Evolutionary conservation across 768 basidiomycete genomes (phyloP).

Genomic region (Lactifluus subvellereus): DNA sequence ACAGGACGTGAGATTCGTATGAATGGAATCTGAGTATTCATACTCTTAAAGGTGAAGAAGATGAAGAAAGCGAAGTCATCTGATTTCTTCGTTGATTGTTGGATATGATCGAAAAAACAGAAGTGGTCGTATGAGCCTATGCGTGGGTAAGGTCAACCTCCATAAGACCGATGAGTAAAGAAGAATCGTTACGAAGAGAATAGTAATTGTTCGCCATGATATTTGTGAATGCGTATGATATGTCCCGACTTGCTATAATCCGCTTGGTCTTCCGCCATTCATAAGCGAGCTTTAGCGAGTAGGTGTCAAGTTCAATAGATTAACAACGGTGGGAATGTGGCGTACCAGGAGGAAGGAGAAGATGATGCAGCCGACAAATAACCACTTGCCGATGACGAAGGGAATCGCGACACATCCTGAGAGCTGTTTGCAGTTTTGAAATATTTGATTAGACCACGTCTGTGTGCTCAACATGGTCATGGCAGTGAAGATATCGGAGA

Average conservation of each 20-base stretch:
- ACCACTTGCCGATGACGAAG: conserved; percentile 87
- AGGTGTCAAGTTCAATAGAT: neutral
- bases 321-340: neutral
- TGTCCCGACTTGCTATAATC: conserved; percentile 93
- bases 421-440: conserved; percentile 56
- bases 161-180: neutral
- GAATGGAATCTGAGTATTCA: conserved; percentile 27
- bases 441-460: conserved; percentile 89
- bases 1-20: conserved; percentile 1
- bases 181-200: conserved; percentile 66
- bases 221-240: conserved; percentile 97
- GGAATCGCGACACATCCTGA: conserved; percentile 78
- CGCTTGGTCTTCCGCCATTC: conserved; percentile 89
- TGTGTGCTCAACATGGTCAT: conserved; percentile 91
- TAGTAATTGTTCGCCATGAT: conserved; percentile 97
- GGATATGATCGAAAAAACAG: conserved; percentile 97
- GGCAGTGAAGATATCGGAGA: conserved; percentile 96
- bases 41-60: conserved; percentile 99
- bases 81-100: conserved; percentile 89
- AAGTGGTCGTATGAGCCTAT: conserved; percentile 93
- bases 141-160: neutral
- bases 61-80: conserved; percentile 99
- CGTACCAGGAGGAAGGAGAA: conserved; percentile 92
- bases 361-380: conserved; percentile 97
- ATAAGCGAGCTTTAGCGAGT: conserved; percentile 63